Conservation (phyloP, 257 asterid species). For the Eucommia ulmoides region DNA sequence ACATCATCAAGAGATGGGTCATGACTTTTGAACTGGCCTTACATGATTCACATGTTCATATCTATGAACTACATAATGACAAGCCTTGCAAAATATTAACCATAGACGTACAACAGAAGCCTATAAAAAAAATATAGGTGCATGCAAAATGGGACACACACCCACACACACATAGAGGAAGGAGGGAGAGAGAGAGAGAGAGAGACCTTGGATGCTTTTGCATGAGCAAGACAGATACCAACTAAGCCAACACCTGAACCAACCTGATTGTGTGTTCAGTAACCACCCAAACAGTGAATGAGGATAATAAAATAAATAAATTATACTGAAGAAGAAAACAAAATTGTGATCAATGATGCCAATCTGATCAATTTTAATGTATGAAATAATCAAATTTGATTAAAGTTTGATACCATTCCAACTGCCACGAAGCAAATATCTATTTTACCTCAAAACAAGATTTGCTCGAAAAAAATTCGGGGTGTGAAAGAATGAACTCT, state of each 20-base stretch:
- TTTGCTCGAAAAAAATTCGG: slow-evolving; percentile 58
- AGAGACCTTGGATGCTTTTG: slow-evolving; percentile 64
- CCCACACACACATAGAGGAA: background rate
- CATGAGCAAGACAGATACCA: slow-evolving; percentile 71
- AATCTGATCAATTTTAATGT: background rate
- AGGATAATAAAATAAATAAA: slow-evolving; percentile 1
- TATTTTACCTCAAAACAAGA: slow-evolving; percentile 86
- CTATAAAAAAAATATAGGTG: no score
- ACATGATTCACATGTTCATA: no score
- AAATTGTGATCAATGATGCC: background rate
- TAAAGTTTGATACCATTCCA: background rate
- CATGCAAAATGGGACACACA: no score
- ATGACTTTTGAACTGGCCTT: no score
- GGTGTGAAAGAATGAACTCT: slow-evolving; percentile 83
- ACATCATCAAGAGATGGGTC: no score
- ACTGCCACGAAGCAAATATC: background rate
- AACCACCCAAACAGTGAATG: slow-evolving; percentile 8
- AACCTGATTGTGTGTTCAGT: slow-evolving; percentile 27
- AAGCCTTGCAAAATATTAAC: no score
- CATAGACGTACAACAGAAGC: no score
- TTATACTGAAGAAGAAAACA: background rate
- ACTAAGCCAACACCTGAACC: slow-evolving; percentile 95
- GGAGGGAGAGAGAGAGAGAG: background rate
- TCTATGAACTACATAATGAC: no score
- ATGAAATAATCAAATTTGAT: background rate